Conservation (phyloP, 2,329 filamentous ascomycete genomes). For the Hypoxylon sp. region DNA sequence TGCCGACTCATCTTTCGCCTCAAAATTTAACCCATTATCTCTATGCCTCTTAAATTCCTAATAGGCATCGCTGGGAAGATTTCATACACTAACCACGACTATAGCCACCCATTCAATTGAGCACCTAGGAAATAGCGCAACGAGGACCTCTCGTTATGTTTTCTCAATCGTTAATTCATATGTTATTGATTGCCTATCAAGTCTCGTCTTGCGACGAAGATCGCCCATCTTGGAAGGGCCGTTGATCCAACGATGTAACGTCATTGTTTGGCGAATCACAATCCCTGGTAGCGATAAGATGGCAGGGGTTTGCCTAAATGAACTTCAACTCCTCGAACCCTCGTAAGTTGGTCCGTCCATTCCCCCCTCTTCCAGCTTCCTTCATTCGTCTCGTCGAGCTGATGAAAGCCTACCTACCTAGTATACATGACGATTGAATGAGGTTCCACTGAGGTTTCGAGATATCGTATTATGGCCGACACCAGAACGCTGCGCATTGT, state of each 20-base stretch:
- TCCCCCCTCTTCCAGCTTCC: slow-evolving; percentile 23
- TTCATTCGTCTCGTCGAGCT: background rate
- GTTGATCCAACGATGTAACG: slow-evolving; percentile 34
- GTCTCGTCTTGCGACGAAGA: slow-evolving; percentile 6
- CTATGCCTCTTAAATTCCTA: no score
- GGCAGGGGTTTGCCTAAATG: slow-evolving; percentile 24
- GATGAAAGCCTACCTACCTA: background rate
- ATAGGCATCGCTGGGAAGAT: no score
- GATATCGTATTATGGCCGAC: slow-evolving; percentile 36
- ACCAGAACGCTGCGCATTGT: slow-evolving; percentile 54
- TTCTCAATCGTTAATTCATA: background rate
- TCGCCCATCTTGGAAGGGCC: slow-evolving; percentile 23
- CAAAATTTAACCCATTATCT: no score
- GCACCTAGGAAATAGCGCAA: no score
- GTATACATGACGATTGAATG: slow-evolving; percentile 14
- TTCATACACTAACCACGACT: no score
- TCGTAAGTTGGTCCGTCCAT: slow-evolving; percentile 12
- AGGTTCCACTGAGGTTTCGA: background rate
- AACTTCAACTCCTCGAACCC: slow-evolving; percentile 24
- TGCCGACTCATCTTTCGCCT: no score
- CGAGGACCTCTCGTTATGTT: background rate
- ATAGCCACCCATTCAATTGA: no score
- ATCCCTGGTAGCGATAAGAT: slow-evolving; percentile 36
- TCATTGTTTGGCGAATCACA: slow-evolving; percentile 33
- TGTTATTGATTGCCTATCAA: slow-evolving; percentile 2